phyloP scores from a whole-genome alignment of 139 green algal genomes.

The Tetradesmus lagerheimii region DNA sequence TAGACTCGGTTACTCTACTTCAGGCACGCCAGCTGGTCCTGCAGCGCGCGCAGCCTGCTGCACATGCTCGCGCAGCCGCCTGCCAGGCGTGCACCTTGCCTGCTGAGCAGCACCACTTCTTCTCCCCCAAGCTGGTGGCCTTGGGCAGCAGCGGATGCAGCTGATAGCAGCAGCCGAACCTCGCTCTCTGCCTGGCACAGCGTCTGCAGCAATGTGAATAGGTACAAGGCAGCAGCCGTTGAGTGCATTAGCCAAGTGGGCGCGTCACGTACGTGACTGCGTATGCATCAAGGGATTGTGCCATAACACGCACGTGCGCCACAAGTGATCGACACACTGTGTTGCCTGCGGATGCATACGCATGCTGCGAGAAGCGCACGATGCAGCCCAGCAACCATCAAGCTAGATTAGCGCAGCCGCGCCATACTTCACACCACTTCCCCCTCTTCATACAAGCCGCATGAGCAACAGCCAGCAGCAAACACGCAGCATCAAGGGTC shows the following conservation, averaged over 20 bases:
- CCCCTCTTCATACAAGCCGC: too few species aligned
- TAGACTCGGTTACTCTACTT: not conserved
- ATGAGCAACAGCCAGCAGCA: not conserved
- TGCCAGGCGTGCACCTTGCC: not conserved
- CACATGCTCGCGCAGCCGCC: slow-evolving; percentile 7
- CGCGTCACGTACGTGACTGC: too few species aligned
- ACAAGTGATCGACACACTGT: too few species aligned
- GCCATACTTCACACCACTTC: too few species aligned
- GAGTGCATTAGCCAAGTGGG: not conserved
- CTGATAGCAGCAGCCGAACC: not conserved
- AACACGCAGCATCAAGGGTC: not conserved
- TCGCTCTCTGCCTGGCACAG: not conserved
- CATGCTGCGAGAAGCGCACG: too few species aligned
- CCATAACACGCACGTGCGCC: too few species aligned
- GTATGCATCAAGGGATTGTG: too few species aligned
- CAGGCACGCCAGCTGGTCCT: slow-evolving; percentile 8
- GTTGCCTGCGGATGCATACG: too few species aligned
- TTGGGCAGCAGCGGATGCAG: not conserved
- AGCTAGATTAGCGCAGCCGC: too few species aligned
- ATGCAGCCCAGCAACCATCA: too few species aligned
- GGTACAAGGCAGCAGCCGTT: not conserved
- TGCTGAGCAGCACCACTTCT: slow-evolving; percentile 7
- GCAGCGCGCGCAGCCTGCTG: slow-evolving; percentile 40
- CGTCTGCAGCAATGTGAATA: slow-evolving; percentile 12
- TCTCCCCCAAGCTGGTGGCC: slow-evolving; percentile 5